Evolutionary conservation across 1,139 yeast species (phyloP).

Genomic region (Debaryomyces subglobosus): DNA sequence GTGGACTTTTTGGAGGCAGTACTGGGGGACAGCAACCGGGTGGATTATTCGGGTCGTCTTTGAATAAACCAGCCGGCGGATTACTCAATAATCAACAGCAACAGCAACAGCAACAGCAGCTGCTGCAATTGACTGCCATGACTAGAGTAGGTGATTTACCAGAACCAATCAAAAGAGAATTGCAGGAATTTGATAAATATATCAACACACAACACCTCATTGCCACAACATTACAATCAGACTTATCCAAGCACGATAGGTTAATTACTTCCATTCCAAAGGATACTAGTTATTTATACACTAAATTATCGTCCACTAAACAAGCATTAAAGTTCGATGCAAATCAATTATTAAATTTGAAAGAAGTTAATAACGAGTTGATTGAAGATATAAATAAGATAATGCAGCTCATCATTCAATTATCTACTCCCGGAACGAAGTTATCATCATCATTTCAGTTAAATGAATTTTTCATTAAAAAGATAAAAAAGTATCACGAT

Average conservation of each 20-base stretch:
- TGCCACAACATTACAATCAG: slow-evolving; percentile 75
- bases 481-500: slow-evolving; percentile 67
- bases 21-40: slow-evolving; percentile 17
- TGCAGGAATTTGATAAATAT: slow-evolving; percentile 81
- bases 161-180: slow-evolving; percentile 65
- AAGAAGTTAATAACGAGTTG: slow-evolving; percentile 56
- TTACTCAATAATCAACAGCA: slow-evolving; percentile 34
- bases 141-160: slow-evolving; percentile 89
- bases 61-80: slow-evolving; percentile 23
- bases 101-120: slow-evolving; percentile 8
- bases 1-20: slow-evolving; percentile 40
- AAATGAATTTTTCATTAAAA: slow-evolving; percentile 51
- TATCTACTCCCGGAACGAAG: slow-evolving; percentile 69
- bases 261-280: slow-evolving; percentile 80
- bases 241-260: slow-evolving; percentile 64
- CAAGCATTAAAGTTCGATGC: slow-evolving; percentile 62
- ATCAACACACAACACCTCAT: slow-evolving; percentile 82
- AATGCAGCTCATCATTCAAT: slow-evolving; percentile 64
- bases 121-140: slow-evolving; percentile 69
- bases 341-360: slow-evolving; percentile 37
- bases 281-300: slow-evolving; percentile 73
- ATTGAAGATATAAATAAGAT: slow-evolving; percentile 71
- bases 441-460: slow-evolving; percentile 56
- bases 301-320: slow-evolving; percentile 63
- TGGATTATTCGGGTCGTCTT: slow-evolving; percentile 27